Evolutionary conservation across 2,329 filamentous ascomycete species (phyloP).

Genomic region (Colletotrichum lupini): DNA sequence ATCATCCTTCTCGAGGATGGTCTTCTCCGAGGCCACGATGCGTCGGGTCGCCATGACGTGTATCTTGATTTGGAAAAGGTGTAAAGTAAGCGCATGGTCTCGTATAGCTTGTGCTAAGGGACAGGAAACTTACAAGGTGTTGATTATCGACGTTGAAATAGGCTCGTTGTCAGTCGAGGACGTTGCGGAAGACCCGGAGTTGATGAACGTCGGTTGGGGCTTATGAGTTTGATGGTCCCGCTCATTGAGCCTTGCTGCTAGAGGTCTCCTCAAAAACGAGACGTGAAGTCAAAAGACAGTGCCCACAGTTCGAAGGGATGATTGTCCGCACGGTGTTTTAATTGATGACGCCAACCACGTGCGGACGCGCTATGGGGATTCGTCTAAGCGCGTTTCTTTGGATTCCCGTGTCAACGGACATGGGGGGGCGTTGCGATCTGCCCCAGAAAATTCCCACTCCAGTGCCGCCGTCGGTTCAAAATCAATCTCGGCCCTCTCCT

Average conservation of each 20-base stretch:
- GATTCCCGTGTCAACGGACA: conserved; percentile 32
- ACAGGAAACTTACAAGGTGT: not conserved
- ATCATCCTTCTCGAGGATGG: conserved; percentile 71
- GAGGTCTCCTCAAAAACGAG: conserved; percentile 2
- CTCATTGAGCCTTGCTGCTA: conserved; percentile 4
- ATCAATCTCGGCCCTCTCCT: conserved; percentile 23
- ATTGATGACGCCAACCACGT: conserved; percentile 36
- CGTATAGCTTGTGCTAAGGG: too few species aligned
- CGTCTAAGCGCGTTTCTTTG: conserved; percentile 26
- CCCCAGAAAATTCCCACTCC: conserved; percentile 34
- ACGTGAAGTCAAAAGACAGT: conserved; percentile 28
- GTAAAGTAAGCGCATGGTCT: not conserved
- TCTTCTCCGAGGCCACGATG: conserved; percentile 74
- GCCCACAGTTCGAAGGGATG: not conserved
- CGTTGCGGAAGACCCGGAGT: not conserved
- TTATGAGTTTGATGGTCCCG: conserved; percentile 1
- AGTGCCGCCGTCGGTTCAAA: conserved; percentile 20
- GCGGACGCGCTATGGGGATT: conserved; percentile 28
- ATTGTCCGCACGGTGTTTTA: conserved; percentile 9
- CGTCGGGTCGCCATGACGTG: conserved; percentile 76
- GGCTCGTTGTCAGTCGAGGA: not conserved
- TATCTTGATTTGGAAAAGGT: not conserved
- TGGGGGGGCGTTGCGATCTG: conserved; percentile 14
- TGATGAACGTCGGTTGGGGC: not conserved
- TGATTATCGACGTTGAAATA: not conserved